phyloP scores from a whole-genome alignment of 306 rosid species.

The Macrotyloma uniflorum region DNA sequence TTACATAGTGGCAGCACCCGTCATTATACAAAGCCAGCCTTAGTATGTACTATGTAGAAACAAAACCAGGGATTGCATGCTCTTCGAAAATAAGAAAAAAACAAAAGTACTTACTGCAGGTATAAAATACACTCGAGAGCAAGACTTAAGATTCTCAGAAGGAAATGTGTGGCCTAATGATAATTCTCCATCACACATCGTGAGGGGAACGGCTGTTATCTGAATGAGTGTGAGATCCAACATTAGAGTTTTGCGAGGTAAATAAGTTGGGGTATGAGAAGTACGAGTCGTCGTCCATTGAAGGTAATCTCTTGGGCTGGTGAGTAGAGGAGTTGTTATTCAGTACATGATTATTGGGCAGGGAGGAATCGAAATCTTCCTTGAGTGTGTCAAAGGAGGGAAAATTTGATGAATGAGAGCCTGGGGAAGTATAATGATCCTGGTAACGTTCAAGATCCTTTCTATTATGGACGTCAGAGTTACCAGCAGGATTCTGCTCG shows the following conservation, averaged over 20 bases:
- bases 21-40: slow-evolving; percentile 31
- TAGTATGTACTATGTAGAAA: neutral
- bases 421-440: slow-evolving; percentile 41
- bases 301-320: slow-evolving; percentile 69
- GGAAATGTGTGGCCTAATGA: neutral
- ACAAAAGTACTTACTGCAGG: slow-evolving; percentile 24
- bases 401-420: slow-evolving; percentile 50
- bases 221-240: slow-evolving; percentile 55
- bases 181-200: slow-evolving; percentile 40
- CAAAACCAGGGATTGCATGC: slow-evolving; percentile 22
- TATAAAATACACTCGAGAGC: slow-evolving; percentile 34
- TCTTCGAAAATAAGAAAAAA: slow-evolving; percentile 15
- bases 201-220: slow-evolving; percentile 51
- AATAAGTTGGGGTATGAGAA: slow-evolving; percentile 85
- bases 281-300: slow-evolving; percentile 83
- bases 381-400: slow-evolving; percentile 49
- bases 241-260: slow-evolving; percentile 57
- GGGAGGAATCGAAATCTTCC: slow-evolving; percentile 49
- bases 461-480: slow-evolving; percentile 19
- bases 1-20: slow-evolving; percentile 1
- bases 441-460: slow-evolving; percentile 41
- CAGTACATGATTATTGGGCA: slow-evolving; percentile 39
- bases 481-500: slow-evolving; percentile 36
- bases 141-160: slow-evolving; percentile 33
- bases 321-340: slow-evolving; percentile 43